phyloP scores from a whole-genome alignment of 2,329 filamentous ascomycete genomes.

The Celoporthe dispersa region DNA sequence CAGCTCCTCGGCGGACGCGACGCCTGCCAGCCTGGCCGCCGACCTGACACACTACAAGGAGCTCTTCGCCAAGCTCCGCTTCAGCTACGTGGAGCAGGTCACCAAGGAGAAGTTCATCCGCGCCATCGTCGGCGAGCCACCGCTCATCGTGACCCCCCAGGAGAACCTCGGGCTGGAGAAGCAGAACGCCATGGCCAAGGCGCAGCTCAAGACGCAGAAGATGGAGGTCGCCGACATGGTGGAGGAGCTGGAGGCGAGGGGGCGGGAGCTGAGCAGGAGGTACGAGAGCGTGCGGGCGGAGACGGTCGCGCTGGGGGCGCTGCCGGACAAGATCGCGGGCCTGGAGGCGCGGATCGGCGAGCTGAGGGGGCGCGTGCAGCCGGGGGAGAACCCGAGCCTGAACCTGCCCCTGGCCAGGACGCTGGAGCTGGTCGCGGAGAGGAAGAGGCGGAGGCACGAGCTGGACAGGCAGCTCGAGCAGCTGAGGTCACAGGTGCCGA shows the following conservation, averaged over 20 bases:
- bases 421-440: constrained; percentile 54
- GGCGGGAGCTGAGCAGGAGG: constrained; percentile 59
- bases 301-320: constrained; percentile 51
- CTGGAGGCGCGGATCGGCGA: constrained; percentile 54
- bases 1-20: constrained; percentile 65
- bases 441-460: constrained; percentile 56
- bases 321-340: constrained; percentile 54
- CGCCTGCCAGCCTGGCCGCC: constrained; percentile 76
- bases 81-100: constrained; percentile 97
- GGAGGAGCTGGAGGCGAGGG: constrained; percentile 69
- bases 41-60: constrained; percentile 92
- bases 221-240: constrained; percentile 76
- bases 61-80: constrained; percentile 92
- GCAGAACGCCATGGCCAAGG: constrained; percentile 72
- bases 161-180: constrained; percentile 81
- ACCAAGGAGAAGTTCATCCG: constrained; percentile 98
- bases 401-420: constrained; percentile 64
- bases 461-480: constrained; percentile 68
- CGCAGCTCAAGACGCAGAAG: constrained; percentile 78
- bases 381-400: constrained; percentile 48
- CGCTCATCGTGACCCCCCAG: constrained; percentile 77
- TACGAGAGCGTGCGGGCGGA: constrained; percentile 57
- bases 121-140: constrained; percentile 87
- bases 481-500: constrained; percentile 64
- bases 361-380: constrained; percentile 48